Base-by-base conservation (phyloP, 331 rosid species). In the Dryas integrifolia region DNA sequence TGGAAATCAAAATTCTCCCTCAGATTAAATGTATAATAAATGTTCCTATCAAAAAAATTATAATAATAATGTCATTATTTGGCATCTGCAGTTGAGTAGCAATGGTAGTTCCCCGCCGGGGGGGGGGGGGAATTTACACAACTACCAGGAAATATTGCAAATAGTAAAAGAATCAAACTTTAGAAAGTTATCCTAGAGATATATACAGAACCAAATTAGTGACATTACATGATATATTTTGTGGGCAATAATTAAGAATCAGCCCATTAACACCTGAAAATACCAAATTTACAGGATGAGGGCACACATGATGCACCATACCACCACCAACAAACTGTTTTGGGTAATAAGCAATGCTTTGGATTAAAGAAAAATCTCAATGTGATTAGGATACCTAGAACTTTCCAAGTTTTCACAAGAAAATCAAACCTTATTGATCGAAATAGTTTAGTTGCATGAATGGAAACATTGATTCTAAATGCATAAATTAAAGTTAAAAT, bases 1-100 rank as follows among this genome's bases (percentile, higher is more conserved):
- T 94, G 96, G 51, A 84, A 82, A 77, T 26, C 45, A 78, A 56
- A 72, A 65, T 45, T 76, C 24, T 50, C 57, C 43, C 76, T 81
- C 75, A 84, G 63, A 83, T 69, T 30, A 75, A 72, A 74, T 74
- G 77, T 59, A 58, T 13, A 67, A 38, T 45, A 18, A 26, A 16
- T 3, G n/a, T 30, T 30, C 35, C 2, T 30, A 30, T 30, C 35
- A 30, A 30, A 30, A 75, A 72, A 74, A 72, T 77, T 59, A 58
- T 13, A 67, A 38, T 45, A 18, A 13, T 21, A 21, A 16, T 3
- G n/a, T 3, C 3, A n/a, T 18, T 43, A 40, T 44, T 24, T 70
- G 35, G 75, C 44, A 26, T 55, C 38, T 57, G 55, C 9, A 70
- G 55, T 24, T 40, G 49, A 40, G 39, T 39, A 40, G 73, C 73